These are phyloP conservation scores for Colletotrichum siamense DNA, from an alignment of 2,329 filamentous ascomycete species.

Conservation along the genomic window DNA sequence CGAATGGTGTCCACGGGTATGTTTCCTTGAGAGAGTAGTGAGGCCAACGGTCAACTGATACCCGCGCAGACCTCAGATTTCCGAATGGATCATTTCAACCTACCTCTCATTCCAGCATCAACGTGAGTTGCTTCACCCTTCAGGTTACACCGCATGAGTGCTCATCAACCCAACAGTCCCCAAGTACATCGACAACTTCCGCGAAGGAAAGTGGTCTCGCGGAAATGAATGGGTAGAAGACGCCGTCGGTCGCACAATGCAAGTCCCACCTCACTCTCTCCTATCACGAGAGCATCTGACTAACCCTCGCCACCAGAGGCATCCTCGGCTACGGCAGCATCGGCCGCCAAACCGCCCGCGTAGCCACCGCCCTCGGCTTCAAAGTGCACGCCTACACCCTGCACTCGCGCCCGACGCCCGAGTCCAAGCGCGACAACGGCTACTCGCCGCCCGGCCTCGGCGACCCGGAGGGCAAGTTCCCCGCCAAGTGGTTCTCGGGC, in stretches of 20 bases:
- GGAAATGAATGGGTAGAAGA: slow-evolving; percentile 41
- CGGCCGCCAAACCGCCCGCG: slow-evolving; percentile 57
- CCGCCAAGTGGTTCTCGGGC: slow-evolving; percentile 57
- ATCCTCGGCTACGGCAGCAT: slow-evolving; percentile 62
- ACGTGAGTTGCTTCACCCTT: slow-evolving; percentile 37
- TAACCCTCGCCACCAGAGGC: slow-evolving; percentile 36
- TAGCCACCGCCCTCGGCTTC: slow-evolving; percentile 72
- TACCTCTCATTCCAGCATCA: slow-evolving; percentile 55
- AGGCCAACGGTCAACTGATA: neutral
- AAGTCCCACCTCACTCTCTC: slow-evolving; percentile 25
- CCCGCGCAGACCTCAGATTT: slow-evolving; percentile 54
- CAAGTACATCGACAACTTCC: slow-evolving; percentile 49
- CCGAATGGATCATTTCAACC: slow-evolving; percentile 61
- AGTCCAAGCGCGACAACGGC: slow-evolving; percentile 66
- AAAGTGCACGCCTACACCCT: slow-evolving; percentile 78
- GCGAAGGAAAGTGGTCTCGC: slow-evolving; percentile 48
- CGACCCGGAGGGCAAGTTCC: slow-evolving; percentile 54
- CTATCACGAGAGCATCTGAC: neutral
- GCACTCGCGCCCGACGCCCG: slow-evolving; percentile 68
- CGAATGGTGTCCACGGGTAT: slow-evolving; percentile 64
- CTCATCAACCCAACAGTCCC: slow-evolving; percentile 40
- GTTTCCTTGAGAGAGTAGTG: slow-evolving; percentile 11
- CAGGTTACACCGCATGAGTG: neutral
- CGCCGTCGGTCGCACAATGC: slow-evolving; percentile 55
- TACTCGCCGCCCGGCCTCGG: slow-evolving; percentile 74